Percentiles rank a stretch among this genome's conserved stretches.
Evolutionary conservation across 345 rosid genomes (phyloP).

Genomic region (Salix arbutifolia): DNA sequence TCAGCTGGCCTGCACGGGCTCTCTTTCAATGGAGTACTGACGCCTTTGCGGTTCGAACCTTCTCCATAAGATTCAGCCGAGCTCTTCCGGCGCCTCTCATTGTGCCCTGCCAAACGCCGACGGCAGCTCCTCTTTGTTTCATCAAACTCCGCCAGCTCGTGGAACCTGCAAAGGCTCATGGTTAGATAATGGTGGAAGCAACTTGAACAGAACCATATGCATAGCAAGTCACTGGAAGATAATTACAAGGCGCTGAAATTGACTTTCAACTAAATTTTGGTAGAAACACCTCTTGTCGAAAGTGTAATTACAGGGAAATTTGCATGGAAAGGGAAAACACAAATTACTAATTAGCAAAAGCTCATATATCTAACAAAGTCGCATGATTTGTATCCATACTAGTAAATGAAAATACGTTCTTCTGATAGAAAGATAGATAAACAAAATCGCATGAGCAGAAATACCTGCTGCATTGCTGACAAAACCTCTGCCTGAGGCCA

Average conservation of each 20-base stretch:
- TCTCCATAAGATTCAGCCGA: slow-evolving; percentile 49
- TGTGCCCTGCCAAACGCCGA: slow-evolving; percentile 73
- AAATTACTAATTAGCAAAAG: background rate
- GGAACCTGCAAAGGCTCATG: slow-evolving; percentile 39
- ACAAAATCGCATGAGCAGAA: background rate
- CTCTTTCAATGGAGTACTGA: slow-evolving; percentile 27
- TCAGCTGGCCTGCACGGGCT: slow-evolving; percentile 36
- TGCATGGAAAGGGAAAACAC: background rate
- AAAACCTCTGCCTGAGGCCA: slow-evolving; percentile 68
- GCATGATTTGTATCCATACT: background rate
- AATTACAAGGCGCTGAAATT: background rate
- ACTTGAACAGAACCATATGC: background rate
- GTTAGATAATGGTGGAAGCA: background rate
- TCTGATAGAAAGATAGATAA: background rate
- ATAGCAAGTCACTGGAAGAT: background rate
- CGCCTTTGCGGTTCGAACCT: slow-evolving; percentile 46
- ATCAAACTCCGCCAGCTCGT: slow-evolving; percentile 71
- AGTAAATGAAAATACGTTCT: background rate
- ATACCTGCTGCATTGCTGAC: slow-evolving; percentile 98
- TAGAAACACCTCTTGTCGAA: background rate
- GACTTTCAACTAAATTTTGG: background rate
- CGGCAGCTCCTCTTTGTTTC: slow-evolving; percentile 83
- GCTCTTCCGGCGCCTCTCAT: slow-evolving; percentile 75
- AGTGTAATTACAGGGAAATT: background rate
- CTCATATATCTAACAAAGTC: background rate